A percentile compares a stretch with the other conserved stretches of the same genome.
These are phyloP conservation scores for Exophiala oligosperma DNA, from an alignment of 2,329 filamentous ascomycete genomes.

Conservation along the genomic window DNA sequence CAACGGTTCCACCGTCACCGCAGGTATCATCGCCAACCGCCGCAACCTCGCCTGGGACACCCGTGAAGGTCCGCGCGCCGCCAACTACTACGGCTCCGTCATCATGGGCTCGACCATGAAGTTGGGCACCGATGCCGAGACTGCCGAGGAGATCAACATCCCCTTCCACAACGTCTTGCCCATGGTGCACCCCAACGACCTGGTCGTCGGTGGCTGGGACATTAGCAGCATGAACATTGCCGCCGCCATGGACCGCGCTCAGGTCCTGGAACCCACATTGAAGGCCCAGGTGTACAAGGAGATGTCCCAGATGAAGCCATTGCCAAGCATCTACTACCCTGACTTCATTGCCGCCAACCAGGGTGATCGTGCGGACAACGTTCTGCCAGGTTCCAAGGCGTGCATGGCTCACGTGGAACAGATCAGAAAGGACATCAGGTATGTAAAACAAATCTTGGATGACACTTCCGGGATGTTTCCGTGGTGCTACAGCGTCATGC, in stretches of 20 bases:
- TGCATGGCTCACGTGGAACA: slow-evolving; percentile 86
- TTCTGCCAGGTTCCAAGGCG: slow-evolving; percentile 80
- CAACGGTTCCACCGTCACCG: slow-evolving; percentile 96
- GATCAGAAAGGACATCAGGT: slow-evolving; percentile 88
- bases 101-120: slow-evolving; percentile 98
- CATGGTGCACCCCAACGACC: slow-evolving; percentile 96
- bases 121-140: slow-evolving; percentile 83
- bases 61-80: slow-evolving; percentile 76
- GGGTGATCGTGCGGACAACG: slow-evolving; percentile 91
- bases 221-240: slow-evolving; percentile 90
- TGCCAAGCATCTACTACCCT: slow-evolving; percentile 96
- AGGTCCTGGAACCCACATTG: slow-evolving; percentile 91
- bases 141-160: slow-evolving; percentile 87
- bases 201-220: slow-evolving; percentile 95
- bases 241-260: slow-evolving; percentile 90
- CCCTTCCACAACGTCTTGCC: slow-evolving; percentile 92
- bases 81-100: slow-evolving; percentile 98
- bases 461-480: not conserved
- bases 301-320: slow-evolving; percentile 82
- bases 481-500: not conserved
- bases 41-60: slow-evolving; percentile 87
- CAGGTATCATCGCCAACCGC: slow-evolving; percentile 94
- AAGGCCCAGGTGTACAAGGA: slow-evolving; percentile 90
- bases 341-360: slow-evolving; percentile 99
- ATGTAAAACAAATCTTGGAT: slow-evolving; percentile 32